Evolutionary conservation across 305 asterid genomes (phyloP), one percentile per base, ranked within the genome.

Genomic region (Fraxinus angustifolia): DNA sequence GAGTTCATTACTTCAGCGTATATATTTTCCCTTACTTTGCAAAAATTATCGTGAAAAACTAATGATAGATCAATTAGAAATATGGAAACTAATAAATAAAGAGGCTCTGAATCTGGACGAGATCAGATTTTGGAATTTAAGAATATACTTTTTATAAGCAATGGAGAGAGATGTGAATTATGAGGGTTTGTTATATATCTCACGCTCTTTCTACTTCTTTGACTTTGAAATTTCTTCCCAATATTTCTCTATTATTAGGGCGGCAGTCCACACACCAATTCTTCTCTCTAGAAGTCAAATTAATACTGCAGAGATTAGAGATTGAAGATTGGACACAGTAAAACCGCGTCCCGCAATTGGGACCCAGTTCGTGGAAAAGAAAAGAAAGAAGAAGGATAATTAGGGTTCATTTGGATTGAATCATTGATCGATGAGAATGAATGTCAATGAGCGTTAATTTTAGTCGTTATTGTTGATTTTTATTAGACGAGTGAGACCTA

Each of bases 1-100:
- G 81, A 78, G 60, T 60, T 78, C 81, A 78, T 78, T 34, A 76
- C 7, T 26, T 67, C 73, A 28, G 36, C 73, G 35, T 21, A 8
- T 30, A 67, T 10, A 12, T 67, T 30, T 31, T 48, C 58, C 36
- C 73, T 17, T 67, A 11, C 73, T 65, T 67, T 3, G 73, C 73
- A 28, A 67, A 67, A 67, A 67, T 67, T 67, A 10, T 67, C 2
- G 17, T 12, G 36, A 28, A 67, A 67, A 28, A 67, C 35, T 26
- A 67, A 67, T 3, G 36, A 67, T 26, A 67, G 73, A 28, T 67
- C 73, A 28, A 67, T 28, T 26, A 67, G 73, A 67, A 26, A 28
- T 67, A 28, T 30, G n/a, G 19, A 26, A 2, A 67, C 31, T 67
- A 30, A 67, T 67, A 28, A 67, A 67, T 67, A 67, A 67, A 12